A percentile compares a stretch with the other conserved stretches of the same genome.
phyloP scores from a whole-genome alignment of 176 grass and related monocot species.

The Ensete ventricosum region DNA sequence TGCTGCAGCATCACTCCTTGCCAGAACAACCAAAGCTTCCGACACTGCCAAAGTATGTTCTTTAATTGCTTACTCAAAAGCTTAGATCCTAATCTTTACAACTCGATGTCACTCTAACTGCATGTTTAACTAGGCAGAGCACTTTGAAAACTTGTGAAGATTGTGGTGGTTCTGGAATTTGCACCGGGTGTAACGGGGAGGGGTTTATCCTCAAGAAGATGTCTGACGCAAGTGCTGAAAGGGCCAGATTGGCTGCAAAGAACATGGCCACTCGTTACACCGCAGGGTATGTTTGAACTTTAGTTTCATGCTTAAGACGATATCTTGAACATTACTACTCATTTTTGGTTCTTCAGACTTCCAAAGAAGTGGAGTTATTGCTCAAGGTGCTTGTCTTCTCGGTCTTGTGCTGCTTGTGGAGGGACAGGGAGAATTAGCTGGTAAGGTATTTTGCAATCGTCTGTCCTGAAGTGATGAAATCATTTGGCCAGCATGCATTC shows the following conservation, averaged over 20 bases:
- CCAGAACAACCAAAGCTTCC: conserved; percentile 29
- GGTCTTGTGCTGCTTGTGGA: conserved; percentile 21
- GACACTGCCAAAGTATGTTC: conserved; percentile 17
- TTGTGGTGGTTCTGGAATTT: conserved; percentile 40
- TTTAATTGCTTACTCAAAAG: background rate
- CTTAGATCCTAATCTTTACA: background rate
- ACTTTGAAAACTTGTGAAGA: conserved; percentile 20
- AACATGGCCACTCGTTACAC: conserved; percentile 39
- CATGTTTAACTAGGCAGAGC: background rate
- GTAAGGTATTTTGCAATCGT: background rate
- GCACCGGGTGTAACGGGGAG: conserved; percentile 37
- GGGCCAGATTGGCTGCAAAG: conserved; percentile 12
- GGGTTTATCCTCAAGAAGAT: conserved; percentile 35
- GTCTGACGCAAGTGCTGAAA: conserved; percentile 19
- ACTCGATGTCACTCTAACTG: background rate
- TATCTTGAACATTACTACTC: background rate
- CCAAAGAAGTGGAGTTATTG: conserved; percentile 31
- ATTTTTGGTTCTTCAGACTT: conserved; percentile 11
- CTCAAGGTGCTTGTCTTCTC: conserved; percentile 21
- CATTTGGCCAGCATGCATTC: too few species aligned
- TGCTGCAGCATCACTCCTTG: conserved; percentile 29
- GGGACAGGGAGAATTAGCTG: conserved; percentile 12
- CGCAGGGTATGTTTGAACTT: conserved; percentile 22
- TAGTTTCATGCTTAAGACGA: background rate
- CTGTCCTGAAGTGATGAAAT: background rate